Percentiles rank a stretch among this genome's conserved stretches.
Conservation (phyloP, 176 grass and related monocot genomes). For the Ananas comosus region DNA sequence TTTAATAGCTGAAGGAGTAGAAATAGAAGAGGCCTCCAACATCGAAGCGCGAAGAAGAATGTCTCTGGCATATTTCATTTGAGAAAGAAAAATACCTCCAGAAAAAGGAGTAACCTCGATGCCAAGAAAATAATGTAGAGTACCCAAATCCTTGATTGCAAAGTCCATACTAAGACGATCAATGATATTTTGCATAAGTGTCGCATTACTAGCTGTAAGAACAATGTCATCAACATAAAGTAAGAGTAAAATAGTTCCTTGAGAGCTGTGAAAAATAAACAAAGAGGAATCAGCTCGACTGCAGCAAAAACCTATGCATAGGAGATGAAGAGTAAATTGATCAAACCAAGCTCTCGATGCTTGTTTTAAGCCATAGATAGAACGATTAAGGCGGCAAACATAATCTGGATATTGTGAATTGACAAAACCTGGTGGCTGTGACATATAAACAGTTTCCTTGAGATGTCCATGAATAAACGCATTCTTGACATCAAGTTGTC, state of each 20-base stretch:
- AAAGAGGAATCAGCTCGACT: not conserved
- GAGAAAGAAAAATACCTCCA: not conserved
- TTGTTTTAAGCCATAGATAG: too few species aligned
- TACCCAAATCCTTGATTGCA: not conserved
- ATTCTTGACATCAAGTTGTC: too few species aligned
- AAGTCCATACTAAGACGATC: not conserved
- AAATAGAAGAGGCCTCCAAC: not conserved
- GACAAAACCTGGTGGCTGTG: too few species aligned
- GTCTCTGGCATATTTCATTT: not conserved
- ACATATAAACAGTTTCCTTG: too few species aligned
- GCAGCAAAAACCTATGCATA: not conserved
- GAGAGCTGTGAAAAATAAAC: not conserved
- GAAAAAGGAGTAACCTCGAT: not conserved
- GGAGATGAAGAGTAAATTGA: not conserved
- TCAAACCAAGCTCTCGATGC: too few species aligned
- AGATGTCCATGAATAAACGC: too few species aligned
- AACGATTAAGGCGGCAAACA: too few species aligned
- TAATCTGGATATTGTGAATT: too few species aligned
- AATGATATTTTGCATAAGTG: not conserved
- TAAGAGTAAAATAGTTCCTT: not conserved
- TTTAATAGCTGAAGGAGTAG: too few species aligned
- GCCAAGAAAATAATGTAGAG: conserved; percentile 6
- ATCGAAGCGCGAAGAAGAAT: not conserved
- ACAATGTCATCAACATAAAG: conserved; percentile 12
- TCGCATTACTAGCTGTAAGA: not conserved